Percentiles rank a stretch among this genome's conserved stretches.
Evolutionary conservation across 1,284 basidiomycete genomes (phyloP).

Genomic region (Ceratobasidium theobromae): DNA sequence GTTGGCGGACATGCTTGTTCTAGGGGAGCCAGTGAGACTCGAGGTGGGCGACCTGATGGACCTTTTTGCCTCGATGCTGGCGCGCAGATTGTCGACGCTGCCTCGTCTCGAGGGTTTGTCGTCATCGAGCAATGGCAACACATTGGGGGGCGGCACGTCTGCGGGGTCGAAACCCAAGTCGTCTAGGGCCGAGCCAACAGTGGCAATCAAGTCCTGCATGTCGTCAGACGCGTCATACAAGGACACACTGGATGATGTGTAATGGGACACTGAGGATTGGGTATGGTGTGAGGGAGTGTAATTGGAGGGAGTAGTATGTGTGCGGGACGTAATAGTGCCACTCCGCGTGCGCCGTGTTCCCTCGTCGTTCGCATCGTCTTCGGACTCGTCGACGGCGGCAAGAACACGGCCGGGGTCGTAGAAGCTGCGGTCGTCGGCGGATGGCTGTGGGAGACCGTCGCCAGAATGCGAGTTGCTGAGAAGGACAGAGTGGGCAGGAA

Average conservation of each 20-base stretch:
- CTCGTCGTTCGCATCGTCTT: neutral
- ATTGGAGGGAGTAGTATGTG: conserved; percentile 3
- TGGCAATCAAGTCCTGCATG: conserved; percentile 33
- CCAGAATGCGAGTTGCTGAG: neutral
- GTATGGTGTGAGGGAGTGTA: neutral
- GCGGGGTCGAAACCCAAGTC: conserved; percentile 28
- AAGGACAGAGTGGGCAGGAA: conserved; percentile 26
- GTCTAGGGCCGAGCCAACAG: conserved; percentile 29
- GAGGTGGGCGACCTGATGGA: neutral
- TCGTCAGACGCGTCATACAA: conserved; percentile 5
- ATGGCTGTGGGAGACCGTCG: conserved; percentile 2
- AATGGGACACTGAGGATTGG: conserved; percentile 5
- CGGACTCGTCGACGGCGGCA: neutral
- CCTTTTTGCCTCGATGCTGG: no score
- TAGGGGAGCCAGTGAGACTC: neutral
- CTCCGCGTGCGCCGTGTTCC: conserved; percentile 1
- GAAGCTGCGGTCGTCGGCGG: conserved; percentile 1
- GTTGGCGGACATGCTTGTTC: conserved; percentile 10
- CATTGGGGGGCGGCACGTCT: conserved; percentile 24
- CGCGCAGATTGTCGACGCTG: neutral
- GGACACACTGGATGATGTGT: conserved; percentile 9
- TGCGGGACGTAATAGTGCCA: conserved; percentile 14
- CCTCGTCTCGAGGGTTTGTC: neutral
- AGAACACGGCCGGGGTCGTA: neutral
- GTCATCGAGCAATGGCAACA: conserved; percentile 20